Percentiles rank a stretch among this genome's conserved stretches.
phyloP scores from a whole-genome alignment of 345 rosid genomes.

The Psidium guajava region DNA sequence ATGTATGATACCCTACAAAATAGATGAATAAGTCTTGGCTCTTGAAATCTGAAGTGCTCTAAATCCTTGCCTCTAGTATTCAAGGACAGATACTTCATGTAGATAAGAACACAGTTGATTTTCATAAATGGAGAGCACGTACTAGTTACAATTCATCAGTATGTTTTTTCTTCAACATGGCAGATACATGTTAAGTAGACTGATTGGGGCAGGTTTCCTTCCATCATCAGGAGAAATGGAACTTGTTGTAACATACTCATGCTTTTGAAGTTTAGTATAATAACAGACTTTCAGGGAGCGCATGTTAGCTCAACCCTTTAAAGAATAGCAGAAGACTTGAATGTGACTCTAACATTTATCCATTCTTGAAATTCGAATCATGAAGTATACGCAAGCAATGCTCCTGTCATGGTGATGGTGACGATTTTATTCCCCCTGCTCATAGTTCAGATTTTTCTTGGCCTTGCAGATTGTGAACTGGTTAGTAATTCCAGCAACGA shows the following conservation, averaged over 20 bases:
- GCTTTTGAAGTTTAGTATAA: neutral
- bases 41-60: too few species aligned
- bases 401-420: neutral
- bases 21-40: too few species aligned
- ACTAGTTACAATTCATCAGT: neutral
- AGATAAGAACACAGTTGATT: neutral
- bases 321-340: neutral
- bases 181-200: neutral
- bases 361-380: neutral
- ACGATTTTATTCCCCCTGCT: neutral
- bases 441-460: neutral
- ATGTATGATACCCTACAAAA: too few species aligned
- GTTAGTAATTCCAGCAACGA: slow-evolving; percentile 54
- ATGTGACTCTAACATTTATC: neutral
- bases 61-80: too few species aligned
- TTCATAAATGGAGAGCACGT: neutral
- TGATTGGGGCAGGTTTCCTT: neutral
- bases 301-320: neutral
- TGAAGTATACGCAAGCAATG: neutral
- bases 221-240: neutral
- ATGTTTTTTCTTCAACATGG: neutral
- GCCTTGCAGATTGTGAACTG: slow-evolving; percentile 52
- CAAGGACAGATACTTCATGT: too few species aligned
- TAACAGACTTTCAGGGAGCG: neutral
- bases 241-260: neutral